Conservation (phyloP, 2,329 filamentous ascomycete genomes). For the Botrytis byssoidea region DNA sequence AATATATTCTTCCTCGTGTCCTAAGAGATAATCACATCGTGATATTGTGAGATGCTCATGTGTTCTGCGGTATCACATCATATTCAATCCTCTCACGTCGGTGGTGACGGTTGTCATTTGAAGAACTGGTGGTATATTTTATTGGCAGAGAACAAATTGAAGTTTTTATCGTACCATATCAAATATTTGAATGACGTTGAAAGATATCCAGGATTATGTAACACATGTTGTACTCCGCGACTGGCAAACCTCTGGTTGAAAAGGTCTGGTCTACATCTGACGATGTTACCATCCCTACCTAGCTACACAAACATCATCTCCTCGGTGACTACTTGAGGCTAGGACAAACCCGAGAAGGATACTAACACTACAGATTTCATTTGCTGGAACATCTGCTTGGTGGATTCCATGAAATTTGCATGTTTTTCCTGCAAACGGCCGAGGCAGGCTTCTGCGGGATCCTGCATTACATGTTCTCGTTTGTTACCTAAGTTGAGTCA, state of each 20-base stretch:
- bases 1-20: neutral
- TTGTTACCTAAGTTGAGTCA: conserved; percentile 8
- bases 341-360: neutral
- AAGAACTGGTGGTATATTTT: neutral
- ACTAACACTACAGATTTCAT: neutral
- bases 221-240: neutral
- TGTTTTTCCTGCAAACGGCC: conserved; percentile 11
- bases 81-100: neutral
- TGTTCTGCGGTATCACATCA: neutral
- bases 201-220: neutral
- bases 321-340: neutral
- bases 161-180: neutral
- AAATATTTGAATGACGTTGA: neutral
- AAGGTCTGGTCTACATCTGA: neutral
- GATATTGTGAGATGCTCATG: neutral
- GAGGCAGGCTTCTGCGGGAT: conserved; percentile 11
- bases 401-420: conserved; percentile 12
- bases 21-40: neutral
- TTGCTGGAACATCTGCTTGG: neutral
- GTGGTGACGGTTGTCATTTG: neutral
- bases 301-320: neutral
- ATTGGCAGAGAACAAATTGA: neutral
- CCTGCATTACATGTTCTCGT: conserved; percentile 13
- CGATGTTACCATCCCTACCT: neutral
- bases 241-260: neutral